Evolutionary conservation across 192 early-diverging fungal species (phyloP), one percentile per base, ranked within the genome.

Genomic region (Rhizoclosmatium globosum): DNA sequence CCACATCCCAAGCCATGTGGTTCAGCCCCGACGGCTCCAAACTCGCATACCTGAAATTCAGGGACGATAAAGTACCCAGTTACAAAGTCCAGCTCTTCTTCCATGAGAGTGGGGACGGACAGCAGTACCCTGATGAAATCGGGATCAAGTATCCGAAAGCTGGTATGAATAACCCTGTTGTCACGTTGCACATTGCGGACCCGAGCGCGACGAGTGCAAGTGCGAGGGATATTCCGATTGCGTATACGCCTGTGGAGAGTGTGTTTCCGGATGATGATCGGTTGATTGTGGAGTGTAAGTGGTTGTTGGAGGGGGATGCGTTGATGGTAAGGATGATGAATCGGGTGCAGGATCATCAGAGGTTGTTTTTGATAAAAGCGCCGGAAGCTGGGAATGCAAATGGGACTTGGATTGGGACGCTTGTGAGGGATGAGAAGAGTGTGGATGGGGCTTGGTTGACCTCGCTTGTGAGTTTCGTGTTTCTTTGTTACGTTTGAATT

Each of bases 141-240:
- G 75, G 83, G 43, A 86, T 98, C 71, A 94, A 93, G 75, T 99
- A 99, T 79, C 97, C 97, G 15, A 97, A 97, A 82, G 88, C 95
- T 7, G 97, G 97, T 2, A 88, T 87, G 2, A 89, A 91, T 17
- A 98, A 97, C 78, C 97, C 97, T n/a, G 85, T 83, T 2, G 95
- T 88, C 4, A 86, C 91, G 9, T 82, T 97, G 45, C 89, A 94
- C 71, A 76, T 98, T 92, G 93, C 85, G 61, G 81, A 64, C 76
- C 87, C 62, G 68, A 74, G 71, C 23, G 62, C 79, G 2, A 57
- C 77, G 9, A 71, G 76, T 46, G 39, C 77, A 2, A 17, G 46
- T 17, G 53, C 21, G 2, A 38, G 74, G 23, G 76, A 77, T 45
- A 43, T 80, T 13, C 79, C 86, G 23, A 83, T 90, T 38, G 68